Base-by-base conservation (phyloP, 352 stramenopile genomes). In the Phytophthora ramorum region DNA sequence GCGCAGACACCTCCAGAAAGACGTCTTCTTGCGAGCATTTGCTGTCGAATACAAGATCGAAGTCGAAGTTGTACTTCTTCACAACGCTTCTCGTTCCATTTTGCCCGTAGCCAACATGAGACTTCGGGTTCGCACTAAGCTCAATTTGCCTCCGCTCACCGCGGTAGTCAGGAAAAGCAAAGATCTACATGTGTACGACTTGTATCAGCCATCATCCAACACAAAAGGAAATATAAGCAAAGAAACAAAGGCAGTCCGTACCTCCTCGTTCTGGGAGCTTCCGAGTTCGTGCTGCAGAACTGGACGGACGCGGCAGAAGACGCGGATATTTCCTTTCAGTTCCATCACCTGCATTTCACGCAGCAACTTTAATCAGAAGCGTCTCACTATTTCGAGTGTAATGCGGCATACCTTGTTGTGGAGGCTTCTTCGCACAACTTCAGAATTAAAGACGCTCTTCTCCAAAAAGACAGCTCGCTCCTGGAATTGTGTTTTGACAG, bases 31-130 rank as follows among this genome's bases (percentile, higher is more conserved):
- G 98, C 7, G 75, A 96, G 41, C 90, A 95, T 10, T 79, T 80
- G 28, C 92, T 94, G 53, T 95, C 82, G 66, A 99, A 99, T 2
- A 99, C 97, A 41, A 97, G 87, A 71, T 99, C 97, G 68, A 99
- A 99, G 46, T 97, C 92, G 67, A 99, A 99, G 40, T 69, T 84
- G 69, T 93, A 94, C 74, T 94, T 94, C 55, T 96, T 96, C 46
- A 89, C 66, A 0, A 85, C 67, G 17, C 87, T 79, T 10, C 69
- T 78, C 7, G 61, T 50, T 28, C 71, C 66, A 46, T 77, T 87
- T 60, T 92, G 85, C 0, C 78, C 85, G 45, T 96, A 96, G 32
- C 86, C 81, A n/a, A 87, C 69, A 38, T 94, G 88, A 0, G 85
- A 78, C 28, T 79, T 83, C 4, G 85, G 68, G 30, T 81, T 84